A percentile compares a stretch with the other conserved stretches of the same genome.
Conservation (phyloP, 129 eudicot genomes). For the Pulicaria dysenterica region DNA sequence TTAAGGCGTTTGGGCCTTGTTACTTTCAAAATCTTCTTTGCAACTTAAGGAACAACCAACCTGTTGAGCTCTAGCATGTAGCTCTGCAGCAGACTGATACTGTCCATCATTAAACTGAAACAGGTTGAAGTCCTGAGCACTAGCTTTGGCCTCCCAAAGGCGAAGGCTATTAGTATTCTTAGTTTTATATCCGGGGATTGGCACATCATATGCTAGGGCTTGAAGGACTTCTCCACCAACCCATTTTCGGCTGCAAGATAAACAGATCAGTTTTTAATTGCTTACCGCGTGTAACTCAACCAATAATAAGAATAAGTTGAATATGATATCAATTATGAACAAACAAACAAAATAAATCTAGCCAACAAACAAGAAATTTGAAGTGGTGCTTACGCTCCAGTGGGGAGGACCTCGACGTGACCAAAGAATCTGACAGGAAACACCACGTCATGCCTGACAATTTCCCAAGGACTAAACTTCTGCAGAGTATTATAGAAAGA, state of each 20-base stretch:
- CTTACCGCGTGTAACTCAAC: background rate
- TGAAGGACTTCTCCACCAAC: constrained; percentile 91
- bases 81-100: constrained; percentile 79
- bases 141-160: constrained; percentile 99
- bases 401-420: constrained; percentile 79
- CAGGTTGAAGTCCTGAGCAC: constrained; percentile 75
- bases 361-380: constrained; percentile 9
- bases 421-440: constrained; percentile 97
- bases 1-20: background rate
- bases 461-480: constrained; percentile 99
- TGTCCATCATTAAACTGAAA: constrained; percentile 97
- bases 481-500: constrained; percentile 39
- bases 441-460: constrained; percentile 88
- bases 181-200: constrained; percentile 98
- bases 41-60: constrained; percentile 33
- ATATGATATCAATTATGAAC: background rate
- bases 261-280: background rate
- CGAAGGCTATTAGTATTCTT: constrained; percentile 97
- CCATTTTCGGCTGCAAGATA: constrained; percentile 81
- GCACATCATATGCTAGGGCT: constrained; percentile 96
- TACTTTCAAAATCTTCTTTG: no score
- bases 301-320: background rate
- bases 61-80: constrained; percentile 97
- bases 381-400: constrained; percentile 80
- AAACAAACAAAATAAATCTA: background rate